Base-by-base conservation (phyloP, 2,329 filamentous ascomycete genomes). In the Kalaharituber pfeilii region DNA sequence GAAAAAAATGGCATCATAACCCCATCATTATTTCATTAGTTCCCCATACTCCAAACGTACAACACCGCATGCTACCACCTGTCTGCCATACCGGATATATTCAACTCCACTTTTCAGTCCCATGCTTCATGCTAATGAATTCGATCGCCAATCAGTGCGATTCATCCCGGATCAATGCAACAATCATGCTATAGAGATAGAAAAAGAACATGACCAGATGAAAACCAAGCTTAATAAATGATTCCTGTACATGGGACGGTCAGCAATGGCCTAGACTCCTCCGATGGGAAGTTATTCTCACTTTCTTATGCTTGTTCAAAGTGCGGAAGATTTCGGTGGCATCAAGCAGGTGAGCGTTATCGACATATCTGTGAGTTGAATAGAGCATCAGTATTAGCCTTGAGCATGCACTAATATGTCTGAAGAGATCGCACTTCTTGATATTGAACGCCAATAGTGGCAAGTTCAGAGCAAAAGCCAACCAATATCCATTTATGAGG, bases 201-300 rank as follows among this genome's bases (percentile, higher is more conserved):
- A 96, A 98, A 81, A 98, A 98, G 79, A 98, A 98, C 87, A 98
- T 95, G 73, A 98, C 71, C 57, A 98, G 76, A 71, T 98, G 91
- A 77, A 98, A 98, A 54, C 89, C 91, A 44, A 98, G 85, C 75
- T 98, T 98, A 74, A 91, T 82, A 71, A 98, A 98, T 0, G 91
- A 96, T 79, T 98, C 91, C 88, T 94, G 62, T 11, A 15, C 56
- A 27, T 26, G 25, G 18, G 47, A 28, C 15, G 22, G 18, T 61
- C 44, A 62, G 58, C 44, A 56, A 39, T 15, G 18, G 29, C n/a
- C 25, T 11, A 20, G 9, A 1, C 11, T 29, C 26, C 28, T 28
- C n/a, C 36, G 22, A 30, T 28, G 29, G 20, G 27, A 3, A 11
- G 24, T 13, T 7, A 6, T 5, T 58, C 66, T 53, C 70, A 89